Evolutionary conservation across 352 stramenopile genomes (phyloP).

Genomic region (Paralagenidium karlingii): DNA sequence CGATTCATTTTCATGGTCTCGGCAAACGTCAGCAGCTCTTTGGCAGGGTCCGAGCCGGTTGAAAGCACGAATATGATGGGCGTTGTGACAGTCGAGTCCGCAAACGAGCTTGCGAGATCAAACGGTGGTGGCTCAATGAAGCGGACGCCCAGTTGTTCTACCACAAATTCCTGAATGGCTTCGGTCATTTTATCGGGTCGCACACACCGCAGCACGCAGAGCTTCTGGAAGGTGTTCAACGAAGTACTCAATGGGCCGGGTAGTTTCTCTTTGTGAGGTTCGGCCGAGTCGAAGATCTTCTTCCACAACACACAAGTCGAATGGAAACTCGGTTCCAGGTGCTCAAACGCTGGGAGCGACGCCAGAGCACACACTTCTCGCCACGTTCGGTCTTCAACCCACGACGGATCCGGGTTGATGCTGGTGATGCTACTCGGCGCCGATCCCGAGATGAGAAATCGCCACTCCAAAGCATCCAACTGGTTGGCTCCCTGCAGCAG

Average conservation of each 20-base stretch:
- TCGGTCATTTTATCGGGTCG: conserved; percentile 77
- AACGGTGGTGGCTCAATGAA: conserved; percentile 90
- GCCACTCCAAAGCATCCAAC: conserved; percentile 87
- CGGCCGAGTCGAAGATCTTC: conserved; percentile 68
- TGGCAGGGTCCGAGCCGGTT: conserved; percentile 88
- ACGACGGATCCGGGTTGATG: conserved; percentile 46
- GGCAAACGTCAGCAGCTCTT: conserved; percentile 87
- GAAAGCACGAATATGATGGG: conserved; percentile 91
- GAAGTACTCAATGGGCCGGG: conserved; percentile 35
- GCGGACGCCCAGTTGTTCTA: conserved; percentile 59
- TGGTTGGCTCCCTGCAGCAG: conserved; percentile 53
- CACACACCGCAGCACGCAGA: conserved; percentile 68
- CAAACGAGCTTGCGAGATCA: conserved; percentile 84
- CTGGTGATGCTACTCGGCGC: conserved; percentile 47
- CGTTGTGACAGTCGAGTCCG: conserved; percentile 79
- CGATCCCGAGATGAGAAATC: conserved; percentile 87
- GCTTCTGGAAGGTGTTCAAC: conserved; percentile 70
- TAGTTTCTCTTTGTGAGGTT: conserved; percentile 67
- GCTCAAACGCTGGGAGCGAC: conserved; percentile 50
- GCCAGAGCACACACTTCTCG: conserved; percentile 62
- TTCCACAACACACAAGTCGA: conserved; percentile 21
- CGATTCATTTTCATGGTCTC: conserved; percentile 70
- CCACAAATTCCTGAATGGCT: conserved; percentile 85
- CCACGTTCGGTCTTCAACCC: conserved; percentile 70
- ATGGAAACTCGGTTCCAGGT: conserved; percentile 35